phyloP scores from a whole-genome alignment of 2,329 filamentous ascomycete genomes.

The Zasmidium cellare region DNA sequence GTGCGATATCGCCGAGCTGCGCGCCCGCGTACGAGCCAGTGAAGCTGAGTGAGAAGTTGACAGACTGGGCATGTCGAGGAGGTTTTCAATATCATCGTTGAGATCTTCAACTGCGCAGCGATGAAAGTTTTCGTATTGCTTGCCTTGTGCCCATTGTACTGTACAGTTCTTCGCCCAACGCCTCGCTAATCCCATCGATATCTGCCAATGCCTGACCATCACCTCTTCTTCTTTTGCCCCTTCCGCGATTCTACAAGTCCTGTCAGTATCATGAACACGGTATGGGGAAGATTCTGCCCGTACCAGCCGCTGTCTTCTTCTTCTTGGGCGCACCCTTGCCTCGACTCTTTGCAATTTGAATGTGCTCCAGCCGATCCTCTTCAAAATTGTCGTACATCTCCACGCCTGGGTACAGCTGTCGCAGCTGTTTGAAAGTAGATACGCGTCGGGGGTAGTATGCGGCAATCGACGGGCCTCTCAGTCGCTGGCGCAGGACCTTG shows the following conservation, averaged over 20 bases:
- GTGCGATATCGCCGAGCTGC: no score
- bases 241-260: slow-evolving; percentile 3
- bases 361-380: slow-evolving; percentile 74
- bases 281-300: slow-evolving; percentile 16
- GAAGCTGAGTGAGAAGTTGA: no score
- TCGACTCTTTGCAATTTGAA: slow-evolving; percentile 63
- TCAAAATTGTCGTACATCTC: slow-evolving; percentile 73
- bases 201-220: neutral
- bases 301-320: slow-evolving; percentile 64
- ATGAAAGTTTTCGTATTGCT: no score
- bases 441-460: slow-evolving; percentile 84
- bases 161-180: neutral
- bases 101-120: no score
- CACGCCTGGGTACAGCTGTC: slow-evolving; percentile 67
- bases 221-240: slow-evolving; percentile 45
- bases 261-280: slow-evolving; percentile 23
- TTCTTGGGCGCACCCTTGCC: slow-evolving; percentile 90
- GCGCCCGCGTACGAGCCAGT: no score
- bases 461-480: slow-evolving; percentile 78
- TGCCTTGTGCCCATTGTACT: no score
- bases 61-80: no score
- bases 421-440: slow-evolving; percentile 71
- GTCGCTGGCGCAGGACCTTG: slow-evolving; percentile 84
- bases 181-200: neutral
- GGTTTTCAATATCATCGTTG: no score